Evolutionary conservation across 352 stramenopile species (phyloP).

Genomic region (Phytophthora ohioensis): DNA sequence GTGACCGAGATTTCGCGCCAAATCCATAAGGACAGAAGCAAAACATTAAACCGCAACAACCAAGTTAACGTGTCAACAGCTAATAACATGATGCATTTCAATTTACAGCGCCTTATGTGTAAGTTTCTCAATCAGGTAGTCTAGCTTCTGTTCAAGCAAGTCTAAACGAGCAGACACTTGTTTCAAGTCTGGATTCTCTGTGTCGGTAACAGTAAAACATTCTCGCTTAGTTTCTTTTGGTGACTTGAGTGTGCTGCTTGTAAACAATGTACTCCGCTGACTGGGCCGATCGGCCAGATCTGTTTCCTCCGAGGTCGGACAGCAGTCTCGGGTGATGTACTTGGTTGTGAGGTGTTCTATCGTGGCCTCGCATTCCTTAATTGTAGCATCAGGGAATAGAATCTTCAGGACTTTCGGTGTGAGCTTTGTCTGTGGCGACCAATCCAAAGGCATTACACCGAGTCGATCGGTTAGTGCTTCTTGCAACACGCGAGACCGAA

Average conservation of each 20-base stretch:
- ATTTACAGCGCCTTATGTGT: constrained; percentile 4
- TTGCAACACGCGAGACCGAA: constrained; percentile 33
- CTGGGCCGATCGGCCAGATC: constrained; percentile 7
- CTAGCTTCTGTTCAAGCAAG: constrained; percentile 25
- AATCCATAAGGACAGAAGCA: no score
- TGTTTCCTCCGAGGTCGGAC: constrained; percentile 22
- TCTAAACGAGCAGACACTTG: constrained; percentile 18
- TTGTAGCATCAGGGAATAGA: constrained; percentile 28
- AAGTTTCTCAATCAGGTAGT: constrained; percentile 34
- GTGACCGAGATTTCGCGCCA: no score
- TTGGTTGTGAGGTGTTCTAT: constrained; percentile 23
- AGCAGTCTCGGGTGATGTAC: constrained; percentile 18
- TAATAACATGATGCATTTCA: no score
- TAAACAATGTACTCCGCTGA: constrained; percentile 12
- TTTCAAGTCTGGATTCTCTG: constrained; percentile 5
- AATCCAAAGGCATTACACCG: constrained; percentile 26
- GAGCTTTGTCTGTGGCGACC: constrained; percentile 24
- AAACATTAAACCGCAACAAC: no score
- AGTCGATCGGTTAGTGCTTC: constrained; percentile 25
- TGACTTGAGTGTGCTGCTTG: constrained; percentile 11
- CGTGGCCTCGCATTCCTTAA: constrained; percentile 30
- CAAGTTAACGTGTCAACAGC: no score
- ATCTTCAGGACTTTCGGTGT: constrained; percentile 23
- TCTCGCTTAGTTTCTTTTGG: not conserved
- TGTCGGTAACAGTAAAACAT: not conserved